phyloP scores from a whole-genome alignment of 768 basidiomycete genomes.

The Hericium coralloides region DNA sequence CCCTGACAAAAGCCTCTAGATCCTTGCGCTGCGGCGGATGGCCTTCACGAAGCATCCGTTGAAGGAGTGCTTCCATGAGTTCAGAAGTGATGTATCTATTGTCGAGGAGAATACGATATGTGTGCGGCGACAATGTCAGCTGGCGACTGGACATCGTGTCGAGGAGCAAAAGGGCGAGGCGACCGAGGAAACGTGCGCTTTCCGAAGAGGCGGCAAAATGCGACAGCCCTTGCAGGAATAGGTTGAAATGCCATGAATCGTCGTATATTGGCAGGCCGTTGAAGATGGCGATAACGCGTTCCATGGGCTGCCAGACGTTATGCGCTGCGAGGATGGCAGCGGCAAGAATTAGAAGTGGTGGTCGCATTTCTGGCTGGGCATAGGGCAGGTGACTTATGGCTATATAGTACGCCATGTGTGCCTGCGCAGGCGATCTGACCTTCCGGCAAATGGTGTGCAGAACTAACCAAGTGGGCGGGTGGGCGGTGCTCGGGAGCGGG shows the following conservation, averaged over 20 bases:
- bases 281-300: constrained; percentile 28
- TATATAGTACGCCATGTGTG: constrained; percentile 33
- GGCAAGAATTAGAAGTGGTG: constrained; percentile 37
- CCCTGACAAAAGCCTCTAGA: constrained; percentile 39
- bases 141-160: constrained; percentile 8
- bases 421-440: constrained; percentile 37
- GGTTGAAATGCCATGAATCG: constrained; percentile 16
- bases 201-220: neutral
- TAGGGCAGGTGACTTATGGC: constrained; percentile 30
- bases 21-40: constrained; percentile 32
- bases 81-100: constrained; percentile 44
- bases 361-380: constrained; percentile 25
- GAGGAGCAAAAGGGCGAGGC: constrained; percentile 6
- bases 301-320: constrained; percentile 38
- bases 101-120: constrained; percentile 4
- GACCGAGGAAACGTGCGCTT: constrained; percentile 2
- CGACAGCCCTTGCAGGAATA: constrained; percentile 11
- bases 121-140: constrained; percentile 2
- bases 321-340: constrained; percentile 42
- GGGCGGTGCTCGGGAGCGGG: neutral
- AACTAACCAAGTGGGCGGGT: constrained; percentile 44
- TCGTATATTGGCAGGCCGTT: constrained; percentile 18
- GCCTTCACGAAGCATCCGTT: constrained; percentile 32
- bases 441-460: constrained; percentile 38
- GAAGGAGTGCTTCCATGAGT: constrained; percentile 37